Evolutionary conservation across 192 early-diverging fungal genomes (phyloP), one percentile per base, ranked within the genome.

Genomic region (Phycomyces blakesleeanus): DNA sequence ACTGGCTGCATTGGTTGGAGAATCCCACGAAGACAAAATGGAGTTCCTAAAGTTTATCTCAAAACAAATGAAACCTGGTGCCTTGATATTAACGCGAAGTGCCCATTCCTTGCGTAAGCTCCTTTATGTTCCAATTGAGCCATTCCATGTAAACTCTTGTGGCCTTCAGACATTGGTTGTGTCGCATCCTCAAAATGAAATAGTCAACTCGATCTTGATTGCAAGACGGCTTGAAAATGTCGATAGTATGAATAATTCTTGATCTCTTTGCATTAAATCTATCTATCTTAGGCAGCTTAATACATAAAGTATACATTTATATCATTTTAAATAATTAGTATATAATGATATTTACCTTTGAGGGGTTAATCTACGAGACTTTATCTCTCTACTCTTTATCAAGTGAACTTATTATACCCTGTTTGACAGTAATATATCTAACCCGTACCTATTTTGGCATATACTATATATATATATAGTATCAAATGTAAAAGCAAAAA

Each of bases 141-240:
- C 67, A 26, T 54, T 59, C 20, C 53, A 57, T 21, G 18, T 65
- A 1, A 49, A 39, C 16, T 24, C 27, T 14, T 72, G 63, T 41
- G 63, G 59, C 27, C 52, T 72, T 27, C 40, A 61, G 25, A 49
- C 58, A 4, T 39, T 61, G 20, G 24, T 56, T 1, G 64, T 55
- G 7, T 10, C 66, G 5, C 64, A 72, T 57, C 70, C 70, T 3
- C 59, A 66, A 44, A 58, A 72, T 50, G 58, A 66, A 21, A 52
- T 72, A 29, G 70, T 72, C 1, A 72, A 72, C 20, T 72, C 70
- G 12, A 34, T 72, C 5, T 29, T 72, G 11, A 56, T 72, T 8
- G 70, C 52, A 20, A 72, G 44, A 72, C 38, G 66, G 50, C n/a
- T n/a, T n/a, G n/a, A n/a, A n/a, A n/a, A n/a, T 11, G 21, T 0